These are phyloP conservation scores for Acacia crassicarpa DNA, from an alignment of 306 rosid genomes.

Conservation along the genomic window DNA sequence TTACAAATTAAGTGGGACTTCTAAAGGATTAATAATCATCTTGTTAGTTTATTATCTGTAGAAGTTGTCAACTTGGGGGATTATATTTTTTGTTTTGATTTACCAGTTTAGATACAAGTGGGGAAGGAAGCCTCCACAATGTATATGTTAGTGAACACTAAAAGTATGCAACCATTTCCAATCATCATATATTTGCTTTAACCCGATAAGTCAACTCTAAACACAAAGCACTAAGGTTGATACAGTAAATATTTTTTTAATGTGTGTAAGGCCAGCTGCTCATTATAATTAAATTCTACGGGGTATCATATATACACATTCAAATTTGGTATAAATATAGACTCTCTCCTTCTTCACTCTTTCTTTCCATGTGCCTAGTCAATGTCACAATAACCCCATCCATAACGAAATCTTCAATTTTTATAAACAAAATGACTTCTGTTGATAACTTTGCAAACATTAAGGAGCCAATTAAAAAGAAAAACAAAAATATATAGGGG, in stretches of 20 bases:
- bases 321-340: neutral
- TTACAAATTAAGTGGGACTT: neutral
- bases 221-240: constrained; percentile 17
- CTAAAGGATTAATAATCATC: neutral
- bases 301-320: neutral
- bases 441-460: too few species aligned
- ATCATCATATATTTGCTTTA: neutral
- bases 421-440: too few species aligned
- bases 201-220: neutral
- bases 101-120: neutral
- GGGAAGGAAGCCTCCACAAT: neutral
- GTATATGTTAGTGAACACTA: neutral
- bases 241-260: neutral
- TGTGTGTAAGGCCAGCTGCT: constrained; percentile 6
- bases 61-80: neutral
- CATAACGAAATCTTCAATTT: too few species aligned
- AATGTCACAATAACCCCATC: too few species aligned
- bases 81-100: neutral
- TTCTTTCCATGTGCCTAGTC: too few species aligned
- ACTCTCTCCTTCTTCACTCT: too few species aligned
- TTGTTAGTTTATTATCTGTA: neutral
- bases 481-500: too few species aligned
- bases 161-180: neutral
- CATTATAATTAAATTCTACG: constrained; percentile 14
- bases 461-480: too few species aligned